Evolutionary conservation across 495 filamentous ascomycete genomes (phyloP).

Genomic region (Podospora bellae-mahoneyi): DNA sequence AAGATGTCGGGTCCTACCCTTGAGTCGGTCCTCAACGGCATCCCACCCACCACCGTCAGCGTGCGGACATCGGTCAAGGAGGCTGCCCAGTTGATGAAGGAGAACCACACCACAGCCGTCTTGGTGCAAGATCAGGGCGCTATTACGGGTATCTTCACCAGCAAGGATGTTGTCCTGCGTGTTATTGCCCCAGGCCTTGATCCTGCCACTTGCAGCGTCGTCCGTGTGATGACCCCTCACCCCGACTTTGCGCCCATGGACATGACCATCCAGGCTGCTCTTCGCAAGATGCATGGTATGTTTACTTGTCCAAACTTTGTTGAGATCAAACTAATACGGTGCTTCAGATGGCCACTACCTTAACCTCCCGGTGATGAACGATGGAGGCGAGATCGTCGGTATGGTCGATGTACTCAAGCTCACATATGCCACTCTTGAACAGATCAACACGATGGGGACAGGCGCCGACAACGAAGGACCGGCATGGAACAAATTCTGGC

Average conservation of each 20-base stretch:
- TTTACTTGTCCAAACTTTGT: not conserved
- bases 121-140: constrained; percentile 94
- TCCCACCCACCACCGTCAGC: constrained; percentile 89
- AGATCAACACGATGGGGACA: constrained; percentile 70
- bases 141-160: constrained; percentile 98
- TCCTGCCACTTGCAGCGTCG: constrained; percentile 91
- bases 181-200: constrained; percentile 97
- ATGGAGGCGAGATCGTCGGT: constrained; percentile 91
- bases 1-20: constrained; percentile 99
- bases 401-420: constrained; percentile 99
- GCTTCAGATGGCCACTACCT: constrained; percentile 88
- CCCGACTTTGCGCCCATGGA: constrained; percentile 97
- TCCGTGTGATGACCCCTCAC: constrained; percentile 97
- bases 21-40: constrained; percentile 87
- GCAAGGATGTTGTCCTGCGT: constrained; percentile 97
- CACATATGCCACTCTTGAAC: constrained; percentile 95
- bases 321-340: constrained; percentile 5
- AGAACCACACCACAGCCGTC: constrained; percentile 94
- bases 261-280: constrained; percentile 97
- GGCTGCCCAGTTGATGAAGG: constrained; percentile 92
- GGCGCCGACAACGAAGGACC: constrained; percentile 81
- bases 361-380: constrained; percentile 98
- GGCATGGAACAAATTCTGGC: constrained; percentile 99
- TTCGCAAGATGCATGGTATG: constrained; percentile 98
- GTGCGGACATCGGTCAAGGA: constrained; percentile 95